Evolutionary conservation across 2,329 filamentous ascomycete genomes (phyloP), one percentile per base, ranked within the genome.

Genomic region (Hortaea werneckii): DNA sequence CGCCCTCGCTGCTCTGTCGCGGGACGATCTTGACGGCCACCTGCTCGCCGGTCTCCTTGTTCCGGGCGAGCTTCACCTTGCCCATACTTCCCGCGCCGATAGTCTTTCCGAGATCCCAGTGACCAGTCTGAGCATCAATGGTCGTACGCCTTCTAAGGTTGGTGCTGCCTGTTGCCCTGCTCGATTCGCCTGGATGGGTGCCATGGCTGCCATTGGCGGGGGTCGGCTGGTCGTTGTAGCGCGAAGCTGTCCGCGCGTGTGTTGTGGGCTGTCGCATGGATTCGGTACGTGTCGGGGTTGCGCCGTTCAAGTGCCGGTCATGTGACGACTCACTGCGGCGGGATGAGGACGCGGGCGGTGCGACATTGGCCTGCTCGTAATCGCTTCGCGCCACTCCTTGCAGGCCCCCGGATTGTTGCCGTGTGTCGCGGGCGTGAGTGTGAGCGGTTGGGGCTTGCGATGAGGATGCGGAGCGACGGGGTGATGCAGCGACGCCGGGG

Each of bases 81-180:
- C 92, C 92, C 92, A 98, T 98, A 66, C 90, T 96, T 42, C 92
- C 92, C 44, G 89, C 88, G 49, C 92, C 92, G 59, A 98, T 92
- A 3, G 92, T 96, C 74, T 96, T 96, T 49, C 90, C 90, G 43
- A 98, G 74, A 46, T 88, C 81, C 88, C 90, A 98, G 72, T 89
- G 87, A 47, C 92, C 92, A 9, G 89, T 88, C 40, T 85, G 82
- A 3, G 89, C 88, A 43, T 85, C 86, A 62, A 98, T 94, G 37
- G 86, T 90, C 9, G 90, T 95, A 58, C 80, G 70, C 55, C 79
- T 70, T 45, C 73, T 67, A 9, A 74, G 66, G 47, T 71, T 70
- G 20, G 43, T 42, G 40, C 40, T 43, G 37, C 45, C 27, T 54
- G 61, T 63, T 10, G 42, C 45, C 12, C 59, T 55, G 42, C 54